Percentiles rank a stretch among this genome's conserved stretches.
Evolutionary conservation across 2,329 filamentous ascomycete genomes (phyloP).

Genomic region (Alternaria infectoria): DNA sequence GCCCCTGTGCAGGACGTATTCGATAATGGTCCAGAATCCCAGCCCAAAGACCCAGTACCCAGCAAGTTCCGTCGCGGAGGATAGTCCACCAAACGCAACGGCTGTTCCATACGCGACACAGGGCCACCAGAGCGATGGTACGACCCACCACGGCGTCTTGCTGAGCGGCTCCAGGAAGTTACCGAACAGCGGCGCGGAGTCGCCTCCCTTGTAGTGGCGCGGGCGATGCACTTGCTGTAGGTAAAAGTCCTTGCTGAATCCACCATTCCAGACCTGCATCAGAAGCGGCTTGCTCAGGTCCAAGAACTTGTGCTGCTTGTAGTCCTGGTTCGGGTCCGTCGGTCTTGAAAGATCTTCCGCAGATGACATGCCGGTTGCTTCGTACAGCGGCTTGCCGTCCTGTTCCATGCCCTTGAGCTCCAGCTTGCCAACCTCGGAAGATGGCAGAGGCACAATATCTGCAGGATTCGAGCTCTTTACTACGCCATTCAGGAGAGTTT

Average conservation of each 20-base stretch:
- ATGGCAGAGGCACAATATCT: constrained; percentile 61
- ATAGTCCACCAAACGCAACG: constrained; percentile 66
- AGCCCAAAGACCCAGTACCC: constrained; percentile 75
- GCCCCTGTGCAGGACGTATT: constrained; percentile 87
- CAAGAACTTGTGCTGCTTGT: constrained; percentile 90
- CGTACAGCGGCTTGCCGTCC: constrained; percentile 59
- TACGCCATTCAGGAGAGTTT: constrained; percentile 61
- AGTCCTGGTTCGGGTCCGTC: constrained; percentile 78
- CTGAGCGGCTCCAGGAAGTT: constrained; percentile 98
- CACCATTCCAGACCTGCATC: constrained; percentile 84
- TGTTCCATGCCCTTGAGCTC: constrained; percentile 57
- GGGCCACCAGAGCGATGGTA: constrained; percentile 87
- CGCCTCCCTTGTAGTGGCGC: constrained; percentile 91
- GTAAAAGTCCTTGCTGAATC: constrained; percentile 95
- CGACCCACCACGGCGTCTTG: constrained; percentile 92
- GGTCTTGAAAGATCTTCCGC: constrained; percentile 87
- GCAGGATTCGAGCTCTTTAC: constrained; percentile 56
- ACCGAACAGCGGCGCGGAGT: constrained; percentile 91
- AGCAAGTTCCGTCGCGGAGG: constrained; percentile 52
- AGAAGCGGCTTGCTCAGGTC: constrained; percentile 86
- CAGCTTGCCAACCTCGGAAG: constrained; percentile 55
- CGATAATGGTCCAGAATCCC: constrained; percentile 84
- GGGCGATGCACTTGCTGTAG: constrained; percentile 95
- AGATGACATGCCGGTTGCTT: constrained; percentile 81
- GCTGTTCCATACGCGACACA: constrained; percentile 74